Evolutionary conservation across 2,329 filamentous ascomycete genomes (phyloP), one percentile per base, ranked within the genome.

Genomic region (Zymoseptoria passerinii): DNA sequence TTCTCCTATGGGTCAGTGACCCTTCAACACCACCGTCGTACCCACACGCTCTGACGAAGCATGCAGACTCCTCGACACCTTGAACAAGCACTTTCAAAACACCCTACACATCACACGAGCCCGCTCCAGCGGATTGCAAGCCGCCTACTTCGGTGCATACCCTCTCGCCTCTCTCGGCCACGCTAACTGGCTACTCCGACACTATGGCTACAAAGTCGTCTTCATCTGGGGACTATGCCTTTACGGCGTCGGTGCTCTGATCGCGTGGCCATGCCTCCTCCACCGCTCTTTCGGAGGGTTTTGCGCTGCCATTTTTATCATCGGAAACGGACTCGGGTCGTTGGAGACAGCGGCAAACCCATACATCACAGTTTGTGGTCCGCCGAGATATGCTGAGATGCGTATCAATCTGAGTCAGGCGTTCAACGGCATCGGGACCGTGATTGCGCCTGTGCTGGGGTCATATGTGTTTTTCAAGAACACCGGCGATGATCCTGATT

Each of bases 401-500:
- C 75, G 82, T 7, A 79, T 85, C 67, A 83, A 84, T 62, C 71
- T 84, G 29, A 78, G 81, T 1, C 81, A 85, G 65, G 80, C 80
- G 5, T 78, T 84, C 60, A 81, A 85, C 64, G 82, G 79, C 13
- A 76, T 83, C 40, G 82, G 82, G 2, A 81, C 80, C 0, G 80
- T 83, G 55, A 75, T 83, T 16, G 81, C 81, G 0, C 83, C 83
- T 0, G 78, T 86, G 1, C 72, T 86, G 7, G 83, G 80, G 0
- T 80, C 78, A 1, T 80, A 82, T 53, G 83, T 85, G 53, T 85
- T 87, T 72, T 86, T 86, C 70, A 78, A 79, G 49, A 74, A 81
- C 54, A 80, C 77, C 0, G 75, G 77, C 35, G 75, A 80, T 35
- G 76, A 75, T 53, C 72, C 71, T 8, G 70, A 77, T n/a, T 77